A percentile compares a stretch with the other conserved stretches of the same genome.
Conservation (phyloP, 2,329 filamentous ascomycete genomes). For the Rachicladosporium sp. region DNA sequence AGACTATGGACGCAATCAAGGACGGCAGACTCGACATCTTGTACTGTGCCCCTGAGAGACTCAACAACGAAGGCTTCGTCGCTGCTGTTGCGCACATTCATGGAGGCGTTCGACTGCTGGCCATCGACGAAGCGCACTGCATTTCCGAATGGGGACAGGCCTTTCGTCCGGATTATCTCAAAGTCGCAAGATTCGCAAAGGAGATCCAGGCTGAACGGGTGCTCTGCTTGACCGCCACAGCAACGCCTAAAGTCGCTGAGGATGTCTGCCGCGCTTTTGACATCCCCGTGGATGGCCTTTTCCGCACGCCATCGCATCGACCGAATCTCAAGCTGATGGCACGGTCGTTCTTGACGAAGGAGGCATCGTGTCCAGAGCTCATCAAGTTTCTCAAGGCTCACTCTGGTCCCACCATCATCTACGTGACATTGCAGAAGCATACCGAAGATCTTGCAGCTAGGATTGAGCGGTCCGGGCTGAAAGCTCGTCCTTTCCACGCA, state of each 20-base stretch:
- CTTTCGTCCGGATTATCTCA: slow-evolving; percentile 34
- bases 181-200: slow-evolving; percentile 43
- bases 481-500: slow-evolving; percentile 38
- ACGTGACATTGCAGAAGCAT: slow-evolving; percentile 47
- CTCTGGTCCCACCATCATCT: slow-evolving; percentile 46
- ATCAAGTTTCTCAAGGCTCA: slow-evolving; percentile 39
- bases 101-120: slow-evolving; percentile 45
- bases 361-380: slow-evolving; percentile 36
- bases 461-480: slow-evolving; percentile 28
- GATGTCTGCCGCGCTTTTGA: slow-evolving; percentile 44
- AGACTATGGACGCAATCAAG: slow-evolving; percentile 34
- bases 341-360: slow-evolving; percentile 29
- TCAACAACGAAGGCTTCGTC: slow-evolving; percentile 51
- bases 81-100: slow-evolving; percentile 42
- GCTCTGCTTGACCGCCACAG: slow-evolving; percentile 49
- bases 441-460: slow-evolving; percentile 33
- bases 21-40: slow-evolving; percentile 40
- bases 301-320: slow-evolving; percentile 47
- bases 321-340: slow-evolving; percentile 46
- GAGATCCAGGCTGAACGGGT: slow-evolving; percentile 47
- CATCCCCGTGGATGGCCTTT: slow-evolving; percentile 39
- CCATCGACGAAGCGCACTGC: slow-evolving; percentile 48
- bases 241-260: slow-evolving; percentile 42
- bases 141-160: slow-evolving; percentile 35
- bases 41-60: slow-evolving; percentile 47